Evolutionary conservation across 2,329 filamentous ascomycete genomes (phyloP).

Genomic region (Cladosporium austrohemisphaericum): DNA sequence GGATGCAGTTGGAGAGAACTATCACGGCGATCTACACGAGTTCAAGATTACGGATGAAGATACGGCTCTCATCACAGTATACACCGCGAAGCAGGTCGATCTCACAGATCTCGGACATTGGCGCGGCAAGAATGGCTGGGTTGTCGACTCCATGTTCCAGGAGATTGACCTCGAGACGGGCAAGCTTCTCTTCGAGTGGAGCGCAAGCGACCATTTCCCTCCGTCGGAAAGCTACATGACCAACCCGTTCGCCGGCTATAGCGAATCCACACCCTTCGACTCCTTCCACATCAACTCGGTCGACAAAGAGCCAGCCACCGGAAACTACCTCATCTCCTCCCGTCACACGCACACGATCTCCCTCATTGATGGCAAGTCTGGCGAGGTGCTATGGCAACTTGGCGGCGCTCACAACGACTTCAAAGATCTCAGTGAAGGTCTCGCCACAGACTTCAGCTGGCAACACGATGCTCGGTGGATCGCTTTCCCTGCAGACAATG

Average conservation of each 20-base stretch:
- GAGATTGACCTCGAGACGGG: slow-evolving; percentile 42
- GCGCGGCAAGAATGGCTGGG: slow-evolving; percentile 34
- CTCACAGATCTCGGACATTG: slow-evolving; percentile 26
- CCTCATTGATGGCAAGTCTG: slow-evolving; percentile 42
- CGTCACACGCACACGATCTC: slow-evolving; percentile 43
- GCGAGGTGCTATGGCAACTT: slow-evolving; percentile 50
- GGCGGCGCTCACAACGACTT: slow-evolving; percentile 47
- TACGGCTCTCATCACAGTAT: slow-evolving; percentile 44
- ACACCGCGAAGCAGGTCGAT: slow-evolving; percentile 33
- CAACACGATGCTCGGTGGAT: slow-evolving; percentile 53
- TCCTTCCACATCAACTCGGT: slow-evolving; percentile 55
- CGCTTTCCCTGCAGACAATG: slow-evolving; percentile 17
- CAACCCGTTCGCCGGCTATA: slow-evolving; percentile 39
- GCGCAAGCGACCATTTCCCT: slow-evolving; percentile 36
- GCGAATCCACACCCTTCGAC: slow-evolving; percentile 36
- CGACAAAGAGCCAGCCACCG: slow-evolving; percentile 44
- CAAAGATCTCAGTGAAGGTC: slow-evolving; percentile 40
- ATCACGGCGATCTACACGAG: slow-evolving; percentile 42
- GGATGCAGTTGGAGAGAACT: slow-evolving; percentile 27
- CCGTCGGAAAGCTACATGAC: slow-evolving; percentile 28
- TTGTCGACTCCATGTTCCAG: slow-evolving; percentile 45
- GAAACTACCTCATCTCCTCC: slow-evolving; percentile 48
- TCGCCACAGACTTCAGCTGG: slow-evolving; percentile 47
- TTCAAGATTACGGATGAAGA: slow-evolving; percentile 41
- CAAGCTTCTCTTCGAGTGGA: slow-evolving; percentile 41